Evolutionary conservation across 768 basidiomycete genomes (phyloP).

Genomic region (Fomitopsis pulvina): DNA sequence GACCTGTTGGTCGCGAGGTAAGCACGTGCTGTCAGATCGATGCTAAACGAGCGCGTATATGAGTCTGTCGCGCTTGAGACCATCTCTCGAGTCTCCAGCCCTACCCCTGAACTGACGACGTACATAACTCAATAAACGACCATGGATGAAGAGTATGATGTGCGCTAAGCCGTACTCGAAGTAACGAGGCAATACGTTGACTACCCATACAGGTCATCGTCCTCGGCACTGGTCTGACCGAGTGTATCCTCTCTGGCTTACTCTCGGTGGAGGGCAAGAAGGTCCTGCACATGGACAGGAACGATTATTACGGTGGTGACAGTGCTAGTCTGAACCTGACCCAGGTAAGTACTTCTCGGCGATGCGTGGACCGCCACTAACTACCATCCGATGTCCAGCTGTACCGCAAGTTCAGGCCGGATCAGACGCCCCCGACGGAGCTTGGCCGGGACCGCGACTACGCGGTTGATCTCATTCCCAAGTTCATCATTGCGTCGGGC

Average conservation of each 20-base stretch:
- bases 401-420: constrained; percentile 88
- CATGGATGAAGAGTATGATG: constrained; percentile 99
- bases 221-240: constrained; percentile 94
- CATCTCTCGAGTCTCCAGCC: constrained; percentile 5
- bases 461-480: constrained; percentile 95
- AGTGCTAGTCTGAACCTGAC: constrained; percentile 95
- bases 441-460: constrained; percentile 98
- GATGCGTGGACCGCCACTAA: constrained; percentile 7
- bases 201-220: constrained; percentile 61
- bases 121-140: constrained; percentile 18
- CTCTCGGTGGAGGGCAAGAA: constrained; percentile 99
- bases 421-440: constrained; percentile 68
- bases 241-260: constrained; percentile 96
- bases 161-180: constrained; percentile 24
- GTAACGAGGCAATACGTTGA: constrained; percentile 2
- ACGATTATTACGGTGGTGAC: constrained; percentile 98
- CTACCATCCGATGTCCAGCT: constrained; percentile 44
- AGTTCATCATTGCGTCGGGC: constrained; percentile 98
- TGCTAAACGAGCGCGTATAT: constrained; percentile 2
- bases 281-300: constrained; percentile 97
- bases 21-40: constrained; percentile 17
- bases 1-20: not conserved
- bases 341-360: constrained; percentile 52
- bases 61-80: not conserved
- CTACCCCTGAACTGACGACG: not conserved